These are phyloP conservation scores for Ochetophila trinervis DNA, from an alignment of 306 rosid species.

Conservation along the genomic window DNA sequence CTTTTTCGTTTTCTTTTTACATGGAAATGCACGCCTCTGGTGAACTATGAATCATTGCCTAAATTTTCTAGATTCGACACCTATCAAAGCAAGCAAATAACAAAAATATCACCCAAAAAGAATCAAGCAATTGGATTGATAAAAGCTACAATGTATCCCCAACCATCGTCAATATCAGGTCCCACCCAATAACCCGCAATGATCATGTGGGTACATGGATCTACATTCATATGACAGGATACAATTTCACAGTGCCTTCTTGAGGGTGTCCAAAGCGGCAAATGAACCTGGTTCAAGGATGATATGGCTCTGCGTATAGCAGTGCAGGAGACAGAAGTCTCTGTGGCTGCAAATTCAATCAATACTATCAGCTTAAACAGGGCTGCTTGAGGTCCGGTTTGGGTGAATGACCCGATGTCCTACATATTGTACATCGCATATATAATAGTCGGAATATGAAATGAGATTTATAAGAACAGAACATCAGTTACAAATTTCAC, in stretches of 20 bases:
- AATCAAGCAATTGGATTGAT: slow-evolving; percentile 46
- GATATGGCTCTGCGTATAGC: slow-evolving; percentile 23
- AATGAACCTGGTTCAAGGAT: slow-evolving; percentile 29
- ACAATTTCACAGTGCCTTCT: slow-evolving; percentile 30
- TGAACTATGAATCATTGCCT: neutral
- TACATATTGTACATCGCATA: too few species aligned
- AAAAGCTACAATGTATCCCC: slow-evolving; percentile 83
- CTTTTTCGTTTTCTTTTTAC: too few species aligned
- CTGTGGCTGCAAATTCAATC: slow-evolving; percentile 58
- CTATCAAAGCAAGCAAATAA: slow-evolving; percentile 9
- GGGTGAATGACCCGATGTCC: too few species aligned
- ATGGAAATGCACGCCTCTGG: too few species aligned
- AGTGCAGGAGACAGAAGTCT: slow-evolving; percentile 30
- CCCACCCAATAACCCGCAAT: slow-evolving; percentile 90
- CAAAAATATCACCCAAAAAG: neutral
- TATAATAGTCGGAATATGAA: too few species aligned
- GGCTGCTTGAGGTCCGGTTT: too few species aligned
- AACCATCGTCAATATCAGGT: slow-evolving; percentile 89
- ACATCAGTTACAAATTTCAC: too few species aligned
- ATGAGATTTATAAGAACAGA: too few species aligned
- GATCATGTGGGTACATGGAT: slow-evolving; percentile 38
- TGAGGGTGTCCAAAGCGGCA: slow-evolving; percentile 22
- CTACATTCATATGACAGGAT: slow-evolving; percentile 35
- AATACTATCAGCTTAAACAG: slow-evolving; percentile 26
- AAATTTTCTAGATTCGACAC: neutral